Evolutionary conservation across 495 filamentous ascomycete species (phyloP).

Genomic region (Penicillium canescens): DNA sequence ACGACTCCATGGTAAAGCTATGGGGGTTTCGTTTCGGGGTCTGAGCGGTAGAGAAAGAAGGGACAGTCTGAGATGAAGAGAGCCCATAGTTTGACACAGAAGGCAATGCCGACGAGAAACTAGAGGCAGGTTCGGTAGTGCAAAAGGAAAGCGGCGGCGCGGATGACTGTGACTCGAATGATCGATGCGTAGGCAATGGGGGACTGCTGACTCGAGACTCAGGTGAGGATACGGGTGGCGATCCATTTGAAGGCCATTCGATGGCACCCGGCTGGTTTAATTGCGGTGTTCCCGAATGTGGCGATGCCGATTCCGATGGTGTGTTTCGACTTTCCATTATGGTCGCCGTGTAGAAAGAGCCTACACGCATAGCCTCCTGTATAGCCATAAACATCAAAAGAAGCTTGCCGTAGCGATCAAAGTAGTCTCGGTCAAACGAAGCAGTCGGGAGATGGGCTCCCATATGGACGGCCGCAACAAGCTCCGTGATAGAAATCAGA

Average conservation of each 20-base stretch:
- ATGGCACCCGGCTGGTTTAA: constrained; percentile 3
- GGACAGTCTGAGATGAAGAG: constrained; percentile 16
- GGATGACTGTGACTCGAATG: constrained; percentile 20
- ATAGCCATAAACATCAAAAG: constrained; percentile 43
- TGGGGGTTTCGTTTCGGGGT: constrained; percentile 23
- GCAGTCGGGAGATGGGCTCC: constrained; percentile 38
- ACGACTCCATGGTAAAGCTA: constrained; percentile 39
- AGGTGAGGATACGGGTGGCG: constrained; percentile 7
- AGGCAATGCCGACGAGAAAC: constrained; percentile 32
- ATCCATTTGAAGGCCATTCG: constrained; percentile 11
- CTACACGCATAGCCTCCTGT: constrained; percentile 36
- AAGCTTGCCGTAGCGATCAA: constrained; percentile 44
- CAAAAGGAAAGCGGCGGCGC: constrained; percentile 35
- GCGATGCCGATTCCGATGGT: background rate
- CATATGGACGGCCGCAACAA: constrained; percentile 39
- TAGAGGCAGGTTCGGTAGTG: constrained; percentile 29
- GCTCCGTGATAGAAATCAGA: constrained; percentile 43
- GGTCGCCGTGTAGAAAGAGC: constrained; percentile 25
- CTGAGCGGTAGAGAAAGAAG: constrained; percentile 11
- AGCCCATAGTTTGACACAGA: constrained; percentile 25
- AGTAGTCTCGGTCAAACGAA: constrained; percentile 36
- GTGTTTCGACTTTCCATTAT: constrained; percentile 3
- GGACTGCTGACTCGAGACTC: constrained; percentile 16
- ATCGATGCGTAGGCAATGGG: constrained; percentile 7
- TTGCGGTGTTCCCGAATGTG: constrained; percentile 3